A percentile compares a stretch with the other conserved stretches of the same genome.
Evolutionary conservation across 169 alveolate genomes (phyloP).

Genomic region (Plasmodium relictum): DNA sequence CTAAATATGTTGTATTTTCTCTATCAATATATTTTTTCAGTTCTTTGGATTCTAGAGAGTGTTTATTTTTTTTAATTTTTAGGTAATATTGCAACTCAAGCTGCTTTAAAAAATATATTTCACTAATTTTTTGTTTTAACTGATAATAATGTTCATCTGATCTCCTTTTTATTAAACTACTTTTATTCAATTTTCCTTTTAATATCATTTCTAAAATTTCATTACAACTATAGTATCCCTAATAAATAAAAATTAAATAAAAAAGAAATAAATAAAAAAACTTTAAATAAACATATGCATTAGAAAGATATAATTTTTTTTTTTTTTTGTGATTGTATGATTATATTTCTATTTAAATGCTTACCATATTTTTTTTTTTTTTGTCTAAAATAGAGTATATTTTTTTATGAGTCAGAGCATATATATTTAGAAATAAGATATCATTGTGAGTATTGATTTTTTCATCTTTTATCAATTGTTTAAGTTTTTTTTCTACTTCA

Average conservation of each 20-base stretch:
- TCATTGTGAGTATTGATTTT: constrained; percentile 43
- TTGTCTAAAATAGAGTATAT: constrained; percentile 40
- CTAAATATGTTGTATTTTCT: constrained; percentile 32
- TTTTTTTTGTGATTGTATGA: not conserved
- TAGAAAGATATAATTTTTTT: not conserved
- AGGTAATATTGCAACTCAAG: constrained; percentile 56
- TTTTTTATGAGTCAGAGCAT: constrained; percentile 55
- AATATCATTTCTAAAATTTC: constrained; percentile 62
- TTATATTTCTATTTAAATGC: not conserved
- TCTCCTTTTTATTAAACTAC: constrained; percentile 38
- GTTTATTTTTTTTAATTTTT: constrained; percentile 35
- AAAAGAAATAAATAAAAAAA: not conserved
- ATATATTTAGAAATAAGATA: constrained; percentile 49
- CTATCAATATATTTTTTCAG: constrained; percentile 5
- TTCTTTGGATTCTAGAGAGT: constrained; percentile 24
- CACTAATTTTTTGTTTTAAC: constrained; percentile 50
- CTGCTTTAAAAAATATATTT: constrained; percentile 57
- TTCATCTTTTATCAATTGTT: constrained; percentile 20
- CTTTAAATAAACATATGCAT: no score
- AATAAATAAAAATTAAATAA: not conserved
- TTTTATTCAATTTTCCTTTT: constrained; percentile 29
- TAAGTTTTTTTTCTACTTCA: constrained; percentile 52
- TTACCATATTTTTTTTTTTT: constrained; percentile 36
- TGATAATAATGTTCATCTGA: constrained; percentile 30
- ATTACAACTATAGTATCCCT: constrained; percentile 55